phyloP scores from a whole-genome alignment of 2,329 filamentous ascomycete genomes.

The Nakataea oryzae region DNA sequence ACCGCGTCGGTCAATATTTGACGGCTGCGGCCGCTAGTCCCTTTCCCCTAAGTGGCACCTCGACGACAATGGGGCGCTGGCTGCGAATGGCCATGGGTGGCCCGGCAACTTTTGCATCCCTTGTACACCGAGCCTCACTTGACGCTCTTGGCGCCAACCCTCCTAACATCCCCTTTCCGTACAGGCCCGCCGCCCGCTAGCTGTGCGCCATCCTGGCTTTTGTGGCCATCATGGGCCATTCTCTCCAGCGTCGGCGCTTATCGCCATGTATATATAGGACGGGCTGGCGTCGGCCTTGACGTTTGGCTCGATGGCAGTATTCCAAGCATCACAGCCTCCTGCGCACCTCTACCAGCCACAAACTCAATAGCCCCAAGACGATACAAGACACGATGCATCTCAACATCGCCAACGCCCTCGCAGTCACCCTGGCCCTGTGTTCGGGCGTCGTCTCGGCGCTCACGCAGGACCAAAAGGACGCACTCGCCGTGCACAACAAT shows the following conservation, averaged over 20 bases:
- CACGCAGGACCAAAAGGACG: constrained; percentile 1
- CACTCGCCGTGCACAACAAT: not conserved
- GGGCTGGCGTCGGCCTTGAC: not conserved
- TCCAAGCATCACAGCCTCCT: not conserved
- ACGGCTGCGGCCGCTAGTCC: not conserved
- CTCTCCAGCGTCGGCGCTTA: no score
- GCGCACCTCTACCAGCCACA: not conserved
- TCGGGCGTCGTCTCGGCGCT: not conserved
- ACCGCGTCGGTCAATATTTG: not conserved
- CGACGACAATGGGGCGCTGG: not conserved
- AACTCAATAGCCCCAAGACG: not conserved
- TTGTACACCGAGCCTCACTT: not conserved
- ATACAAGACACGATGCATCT: not conserved
- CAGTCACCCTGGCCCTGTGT: not conserved
- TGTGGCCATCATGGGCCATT: no score
- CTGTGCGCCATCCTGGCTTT: not conserved
- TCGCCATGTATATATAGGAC: not conserved
- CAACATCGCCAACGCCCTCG: not conserved
- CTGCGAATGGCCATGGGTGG: no score
- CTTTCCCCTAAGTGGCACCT: not conserved
- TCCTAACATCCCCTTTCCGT: not conserved
- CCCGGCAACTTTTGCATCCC: not conserved
- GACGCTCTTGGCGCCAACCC: not conserved
- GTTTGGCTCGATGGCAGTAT: not conserved
- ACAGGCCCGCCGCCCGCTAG: not conserved